Evolutionary conservation across 2,329 filamentous ascomycete species (phyloP), one percentile per base, ranked within the genome.

Genomic region (Pestalotiopsis sp.): DNA sequence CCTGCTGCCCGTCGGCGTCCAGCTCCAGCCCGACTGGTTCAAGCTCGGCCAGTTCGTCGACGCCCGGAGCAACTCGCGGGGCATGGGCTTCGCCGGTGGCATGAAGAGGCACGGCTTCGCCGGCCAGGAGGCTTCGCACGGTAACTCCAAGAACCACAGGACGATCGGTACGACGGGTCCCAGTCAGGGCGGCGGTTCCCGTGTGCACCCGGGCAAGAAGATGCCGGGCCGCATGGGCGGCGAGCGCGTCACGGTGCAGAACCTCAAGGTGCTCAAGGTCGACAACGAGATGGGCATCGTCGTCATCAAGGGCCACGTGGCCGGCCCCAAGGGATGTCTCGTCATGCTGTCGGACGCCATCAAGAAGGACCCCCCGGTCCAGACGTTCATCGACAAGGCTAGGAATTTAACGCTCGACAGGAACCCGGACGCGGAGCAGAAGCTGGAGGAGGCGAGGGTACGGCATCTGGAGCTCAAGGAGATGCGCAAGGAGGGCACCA

Each of bases 171-270:
- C 94, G 41, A 88, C 92, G 7, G 96, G 96, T 79, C 93, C 92
- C 70, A 93, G 92, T 74, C 96, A 99, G 82, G 96, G 96, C 72
- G 91, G 92, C 78, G 96, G 96, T 83, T 97, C 93, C 71, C 90
- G 96, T 82, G 95, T 99, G 27, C 85, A 94, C 78, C 96, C 96
- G 0, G 96, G 96, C 70, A 99, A 99, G 89, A 96, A 94, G 84
- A 99, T 99, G 96, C 90, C 96, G 3, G 96, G 96, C 67, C 90
- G 93, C 69, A 98, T 99, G 96, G 96, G 96, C 72, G 93, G 92
- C 73, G 88, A 97, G 81, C 90, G 89, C 73, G 92, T 94, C 68
- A 99, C 96, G 62, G 87, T 96, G 68, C 95, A 98, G 86, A 98
- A 97, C 82, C 84, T 98, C 75, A 93, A 92, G 82, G 90, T 99